Base-by-base conservation (phyloP, 2,329 filamentous ascomycete genomes). In the Drechslerella stenobrocha region DNA sequence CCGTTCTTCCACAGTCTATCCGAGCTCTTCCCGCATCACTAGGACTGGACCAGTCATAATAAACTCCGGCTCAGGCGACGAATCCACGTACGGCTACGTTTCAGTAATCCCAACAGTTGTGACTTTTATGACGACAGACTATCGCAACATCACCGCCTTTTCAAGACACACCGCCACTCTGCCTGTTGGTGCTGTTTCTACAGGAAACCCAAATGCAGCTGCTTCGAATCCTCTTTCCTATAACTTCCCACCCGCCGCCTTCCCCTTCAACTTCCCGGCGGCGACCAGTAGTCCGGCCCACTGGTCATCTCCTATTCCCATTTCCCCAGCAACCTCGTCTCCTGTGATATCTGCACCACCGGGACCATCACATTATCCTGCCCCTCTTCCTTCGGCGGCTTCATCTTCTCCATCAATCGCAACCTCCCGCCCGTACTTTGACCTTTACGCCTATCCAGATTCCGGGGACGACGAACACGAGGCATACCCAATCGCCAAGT, bases 41-140 rank as follows among this genome's bases (percentile, higher is more conserved):
- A 64, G 52, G 59, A 52, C 52, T 46, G 52, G 59, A 52, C 59
- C 52, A 37, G 59, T 64, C 56, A 52, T 64, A 64, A 64, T 64
- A 56, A 64, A 64, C 59, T 64, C 59, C 59, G 59, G 59, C n/a
- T 64, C 23, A 57, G 57, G 59, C 57, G 59, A 64, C 46, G 59
- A 64, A 64, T 64, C 51, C 35, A 64, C 59, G 11, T 23, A 56
- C 34, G 58, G 50, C 24, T 56, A 64, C 34, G 37, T 52, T 56
- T 64, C 59, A 35, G 57, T 52, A 45, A 52, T 46, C 40, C 59
- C 59, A 52, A 64, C 52, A 64, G 52, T 64, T 46, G 56, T 64
- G 47, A 64, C 52, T 40, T 64, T 64, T 57, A 52, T 45, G 18
- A 56, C 46, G 20, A 64, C 59, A 45, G 59, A 64, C 57, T 34